phyloP scores from a whole-genome alignment of 192 early-diverging fungal species.

The Coemansia sp. region DNA sequence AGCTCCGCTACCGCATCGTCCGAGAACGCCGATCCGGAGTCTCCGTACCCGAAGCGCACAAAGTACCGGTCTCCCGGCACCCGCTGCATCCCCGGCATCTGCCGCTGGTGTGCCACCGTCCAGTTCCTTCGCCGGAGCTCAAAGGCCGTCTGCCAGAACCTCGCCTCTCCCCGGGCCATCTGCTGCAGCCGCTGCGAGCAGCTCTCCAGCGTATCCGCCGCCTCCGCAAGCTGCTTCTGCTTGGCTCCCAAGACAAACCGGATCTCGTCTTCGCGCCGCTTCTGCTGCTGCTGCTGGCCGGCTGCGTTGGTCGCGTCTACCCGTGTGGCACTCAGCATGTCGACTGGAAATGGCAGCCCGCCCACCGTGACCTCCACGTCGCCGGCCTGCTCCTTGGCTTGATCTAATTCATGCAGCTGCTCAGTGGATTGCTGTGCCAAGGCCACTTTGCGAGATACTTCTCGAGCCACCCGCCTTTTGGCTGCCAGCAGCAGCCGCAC shows the following conservation, averaged over 20 bases:
- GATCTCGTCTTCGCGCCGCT: conserved; percentile 19
- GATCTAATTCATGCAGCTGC: conserved; percentile 12
- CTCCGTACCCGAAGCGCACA: conserved; percentile 30
- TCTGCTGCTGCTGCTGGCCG: conserved; percentile 3
- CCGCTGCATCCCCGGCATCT: conserved; percentile 3
- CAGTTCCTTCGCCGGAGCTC: conserved; percentile 33
- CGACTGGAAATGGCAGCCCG: conserved; percentile 31
- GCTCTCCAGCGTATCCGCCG: conserved; percentile 29
- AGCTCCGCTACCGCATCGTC: conserved; percentile 43
- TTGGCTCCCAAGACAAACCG: conserved; percentile 49
- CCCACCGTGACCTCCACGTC: conserved; percentile 36
- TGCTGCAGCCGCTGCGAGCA: conserved; percentile 16
- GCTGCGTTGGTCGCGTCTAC: conserved; percentile 9
- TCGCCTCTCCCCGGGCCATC: conserved; percentile 15
- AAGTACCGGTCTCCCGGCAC: conserved; percentile 31
- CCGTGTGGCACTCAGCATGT: conserved; percentile 26
- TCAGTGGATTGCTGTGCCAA: not conserved
- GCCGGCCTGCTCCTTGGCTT: conserved; percentile 10
- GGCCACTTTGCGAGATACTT: not conserved
- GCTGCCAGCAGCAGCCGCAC: conserved; percentile 44
- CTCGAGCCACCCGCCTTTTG: conserved; percentile 22
- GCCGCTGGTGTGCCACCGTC: conserved; percentile 38
- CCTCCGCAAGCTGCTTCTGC: conserved; percentile 35
- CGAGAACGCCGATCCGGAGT: conserved; percentile 25
- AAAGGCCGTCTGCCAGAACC: conserved; percentile 46